These are phyloP conservation scores for Cadophora sp. DNA, from an alignment of 2,329 filamentous ascomycete species.

Conservation along the genomic window DNA sequence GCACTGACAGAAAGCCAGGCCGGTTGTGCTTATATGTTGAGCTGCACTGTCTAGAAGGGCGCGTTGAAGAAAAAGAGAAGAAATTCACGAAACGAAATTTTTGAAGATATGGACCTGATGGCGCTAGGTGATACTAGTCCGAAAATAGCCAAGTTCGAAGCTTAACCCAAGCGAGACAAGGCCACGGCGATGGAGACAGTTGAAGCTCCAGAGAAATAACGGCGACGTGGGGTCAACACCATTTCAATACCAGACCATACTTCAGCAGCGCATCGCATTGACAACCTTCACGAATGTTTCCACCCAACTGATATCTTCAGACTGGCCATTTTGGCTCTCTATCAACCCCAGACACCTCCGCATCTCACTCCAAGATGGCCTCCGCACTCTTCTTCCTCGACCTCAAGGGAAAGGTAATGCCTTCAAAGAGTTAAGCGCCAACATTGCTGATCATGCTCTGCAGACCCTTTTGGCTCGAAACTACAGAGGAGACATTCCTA, in stretches of 20 bases:
- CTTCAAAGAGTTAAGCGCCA: slow-evolving; percentile 22
- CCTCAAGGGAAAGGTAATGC: slow-evolving; percentile 94
- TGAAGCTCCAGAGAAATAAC: slow-evolving; percentile 29
- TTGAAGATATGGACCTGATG: slow-evolving; percentile 31
- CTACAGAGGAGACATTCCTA: slow-evolving; percentile 97
- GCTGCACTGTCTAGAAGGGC: slow-evolving; percentile 87
- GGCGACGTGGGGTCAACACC: slow-evolving; percentile 37
- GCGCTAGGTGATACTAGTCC: slow-evolving; percentile 27
- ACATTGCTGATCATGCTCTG: slow-evolving; percentile 34
- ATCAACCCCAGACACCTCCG: slow-evolving; percentile 6
- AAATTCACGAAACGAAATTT: slow-evolving; percentile 23
- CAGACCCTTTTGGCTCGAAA: slow-evolving; percentile 98
- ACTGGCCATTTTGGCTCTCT: slow-evolving; percentile 31
- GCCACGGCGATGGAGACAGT: slow-evolving; percentile 21
- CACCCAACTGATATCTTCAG: slow-evolving; percentile 20
- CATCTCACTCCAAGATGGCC: slow-evolving; percentile 68
- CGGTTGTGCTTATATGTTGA: slow-evolving; percentile 66
- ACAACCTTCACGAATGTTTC: slow-evolving; percentile 34
- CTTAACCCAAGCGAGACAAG: slow-evolving; percentile 30
- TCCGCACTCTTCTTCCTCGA: slow-evolving; percentile 99
- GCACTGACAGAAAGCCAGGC: slow-evolving; percentile 73
- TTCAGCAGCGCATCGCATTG: slow-evolving; percentile 20
- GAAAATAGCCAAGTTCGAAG: slow-evolving; percentile 17
- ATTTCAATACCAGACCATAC: slow-evolving; percentile 14
- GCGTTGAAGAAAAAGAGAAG: slow-evolving; percentile 62